Percentiles rank a stretch among this genome's conserved stretches.
phyloP scores from a whole-genome alignment of 2,329 filamentous ascomycete species.

The Daldinia eschscholtzii region DNA sequence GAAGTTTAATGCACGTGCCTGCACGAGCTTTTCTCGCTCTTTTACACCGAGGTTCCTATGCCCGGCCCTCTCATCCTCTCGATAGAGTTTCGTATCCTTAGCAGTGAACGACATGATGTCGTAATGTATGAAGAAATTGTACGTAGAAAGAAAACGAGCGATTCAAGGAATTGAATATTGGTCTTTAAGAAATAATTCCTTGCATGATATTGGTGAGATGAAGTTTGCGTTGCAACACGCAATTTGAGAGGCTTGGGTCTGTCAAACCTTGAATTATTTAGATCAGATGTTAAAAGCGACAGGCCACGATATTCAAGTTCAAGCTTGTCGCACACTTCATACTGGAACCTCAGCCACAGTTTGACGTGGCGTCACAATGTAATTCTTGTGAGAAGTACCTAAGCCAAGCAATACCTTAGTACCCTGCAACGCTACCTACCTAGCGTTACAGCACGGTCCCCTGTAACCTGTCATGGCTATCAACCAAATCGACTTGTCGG shows the following conservation, averaged over 20 bases:
- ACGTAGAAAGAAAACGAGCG: slow-evolving; percentile 12
- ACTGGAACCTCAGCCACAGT: neutral
- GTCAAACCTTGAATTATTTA: slow-evolving; percentile 22
- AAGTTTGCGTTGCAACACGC: slow-evolving; percentile 34
- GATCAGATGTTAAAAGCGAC: slow-evolving; percentile 35
- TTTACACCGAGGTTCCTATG: slow-evolving; percentile 58
- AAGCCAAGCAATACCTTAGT: neutral
- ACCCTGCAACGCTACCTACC: too few species aligned
- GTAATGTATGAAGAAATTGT: slow-evolving; percentile 11
- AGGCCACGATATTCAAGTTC: slow-evolving; percentile 25
- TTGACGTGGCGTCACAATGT: slow-evolving; percentile 1
- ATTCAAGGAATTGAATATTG: neutral
- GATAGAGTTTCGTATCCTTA: slow-evolving; percentile 58
- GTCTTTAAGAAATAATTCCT: slow-evolving; percentile 18
- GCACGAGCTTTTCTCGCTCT: slow-evolving; percentile 60
- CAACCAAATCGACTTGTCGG: slow-evolving; percentile 15
- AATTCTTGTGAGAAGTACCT: neutral
- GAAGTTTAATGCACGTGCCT: slow-evolving; percentile 53
- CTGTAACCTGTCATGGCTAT: slow-evolving; percentile 10
- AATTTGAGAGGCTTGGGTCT: slow-evolving; percentile 32
- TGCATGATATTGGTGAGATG: slow-evolving; percentile 27
- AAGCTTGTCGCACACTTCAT: neutral
- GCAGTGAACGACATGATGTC: slow-evolving; percentile 54
- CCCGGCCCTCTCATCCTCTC: slow-evolving; percentile 59
- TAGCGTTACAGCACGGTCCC: slow-evolving; percentile 1